A percentile compares a stretch with the other conserved stretches of the same genome.
These are phyloP conservation scores for Sporothrix schenckii DNA, from an alignment of 2,329 filamentous ascomycete genomes.

Conservation along the genomic window DNA sequence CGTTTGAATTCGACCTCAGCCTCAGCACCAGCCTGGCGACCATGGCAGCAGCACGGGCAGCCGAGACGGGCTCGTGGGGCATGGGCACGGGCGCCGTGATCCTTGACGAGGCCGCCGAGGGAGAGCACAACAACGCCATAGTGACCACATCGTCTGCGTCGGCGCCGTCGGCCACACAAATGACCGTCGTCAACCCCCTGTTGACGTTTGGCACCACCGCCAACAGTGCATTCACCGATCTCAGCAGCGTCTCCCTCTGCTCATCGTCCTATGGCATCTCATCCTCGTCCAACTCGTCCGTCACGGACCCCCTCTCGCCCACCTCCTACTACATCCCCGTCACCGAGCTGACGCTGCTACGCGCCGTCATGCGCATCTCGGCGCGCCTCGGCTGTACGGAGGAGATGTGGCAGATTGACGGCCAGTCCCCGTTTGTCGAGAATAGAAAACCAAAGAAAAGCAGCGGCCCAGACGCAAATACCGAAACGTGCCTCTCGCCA, in stretches of 20 bases:
- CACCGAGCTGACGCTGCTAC: conserved; percentile 53
- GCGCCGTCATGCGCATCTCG: conserved; percentile 53
- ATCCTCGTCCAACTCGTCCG: conserved; percentile 7
- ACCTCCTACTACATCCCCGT: conserved; percentile 56
- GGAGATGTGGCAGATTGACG: conserved; percentile 51
- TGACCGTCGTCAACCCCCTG: not conserved
- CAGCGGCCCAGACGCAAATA: conserved; percentile 34
- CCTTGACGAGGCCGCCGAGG: not conserved
- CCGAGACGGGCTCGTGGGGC: conserved; percentile 9
- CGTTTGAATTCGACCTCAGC: conserved; percentile 24
- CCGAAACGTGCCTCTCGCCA: conserved; percentile 29
- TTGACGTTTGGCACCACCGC: not conserved
- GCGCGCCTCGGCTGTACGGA: conserved; percentile 49
- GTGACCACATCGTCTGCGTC: not conserved
- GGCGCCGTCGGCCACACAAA: not conserved
- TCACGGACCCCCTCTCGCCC: conserved; percentile 37
- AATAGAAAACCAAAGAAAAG: not conserved
- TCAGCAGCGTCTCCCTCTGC: not conserved
- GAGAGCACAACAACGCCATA: not conserved
- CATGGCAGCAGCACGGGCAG: conserved; percentile 11
- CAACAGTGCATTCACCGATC: not conserved
- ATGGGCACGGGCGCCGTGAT: conserved; percentile 1
- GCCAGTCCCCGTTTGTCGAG: conserved; percentile 52
- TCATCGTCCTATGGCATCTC: not conserved
- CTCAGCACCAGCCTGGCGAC: conserved; percentile 17